Percentiles rank a stretch among this genome's conserved stretches.
Evolutionary conservation across 371 early-diverging fungal genomes (phyloP).

Genomic region (Chytridium lagenaria): DNA sequence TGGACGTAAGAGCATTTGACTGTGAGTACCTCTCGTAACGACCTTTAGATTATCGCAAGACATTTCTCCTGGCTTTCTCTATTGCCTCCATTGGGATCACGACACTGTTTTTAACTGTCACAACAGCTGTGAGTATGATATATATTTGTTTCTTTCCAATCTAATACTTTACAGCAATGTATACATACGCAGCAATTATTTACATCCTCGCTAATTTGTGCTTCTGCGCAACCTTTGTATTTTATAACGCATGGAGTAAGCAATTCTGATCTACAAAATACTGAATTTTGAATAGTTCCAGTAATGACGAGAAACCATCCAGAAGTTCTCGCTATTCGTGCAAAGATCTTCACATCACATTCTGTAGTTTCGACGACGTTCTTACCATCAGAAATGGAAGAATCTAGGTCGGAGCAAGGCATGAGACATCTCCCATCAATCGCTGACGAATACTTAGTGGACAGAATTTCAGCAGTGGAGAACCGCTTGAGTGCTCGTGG

Average conservation of each 20-base stretch:
- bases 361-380: not conserved
- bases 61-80: constrained; percentile 57
- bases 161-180: not conserved
- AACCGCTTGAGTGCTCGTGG: too few relatives aligned
- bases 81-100: constrained; percentile 47
- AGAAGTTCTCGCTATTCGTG: constrained; percentile 24
- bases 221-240: constrained; percentile 9
- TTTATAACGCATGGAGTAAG: not conserved
- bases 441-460: too few relatives aligned
- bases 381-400: too few relatives aligned
- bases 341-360: constrained; percentile 1
- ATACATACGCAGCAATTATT: not conserved
- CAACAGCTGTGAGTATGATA: constrained; percentile 1
- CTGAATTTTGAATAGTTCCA: constrained; percentile 64
- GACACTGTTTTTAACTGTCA: constrained; percentile 29
- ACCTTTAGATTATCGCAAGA: constrained; percentile 54
- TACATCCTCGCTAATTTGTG: constrained; percentile 10
- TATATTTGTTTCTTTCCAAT: not conserved
- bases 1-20: constrained; percentile 45
- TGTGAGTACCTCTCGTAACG: not conserved
- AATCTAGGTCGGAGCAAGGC: too few relatives aligned
- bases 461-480: too few relatives aligned
- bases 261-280: constrained; percentile 52
- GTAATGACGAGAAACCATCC: constrained; percentile 53
- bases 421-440: too few relatives aligned